Percentiles rank a stretch among this genome's conserved stretches.
phyloP scores from a whole-genome alignment of 768 basidiomycete species.

The Serendipita sp. region DNA sequence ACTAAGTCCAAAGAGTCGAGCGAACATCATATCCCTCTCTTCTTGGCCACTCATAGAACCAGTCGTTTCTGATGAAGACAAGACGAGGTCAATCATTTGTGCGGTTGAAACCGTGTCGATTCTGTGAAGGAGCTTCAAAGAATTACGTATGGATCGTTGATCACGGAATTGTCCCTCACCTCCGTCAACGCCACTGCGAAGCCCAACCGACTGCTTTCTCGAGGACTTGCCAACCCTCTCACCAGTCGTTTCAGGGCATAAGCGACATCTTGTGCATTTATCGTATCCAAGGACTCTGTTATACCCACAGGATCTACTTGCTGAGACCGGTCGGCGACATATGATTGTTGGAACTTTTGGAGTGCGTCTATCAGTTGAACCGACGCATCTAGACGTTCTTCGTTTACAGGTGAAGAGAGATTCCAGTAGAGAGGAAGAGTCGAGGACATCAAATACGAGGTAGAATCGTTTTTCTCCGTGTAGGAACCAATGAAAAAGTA shows the following conservation, averaged over 20 bases:
- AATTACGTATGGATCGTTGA: conserved; percentile 1
- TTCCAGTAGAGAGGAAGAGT: conserved; percentile 92
- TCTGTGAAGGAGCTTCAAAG: conserved; percentile 53
- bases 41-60: conserved; percentile 79
- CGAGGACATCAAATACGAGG: conserved; percentile 41
- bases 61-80: conserved; percentile 52
- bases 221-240: conserved; percentile 75
- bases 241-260: conserved; percentile 82
- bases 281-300: conserved; percentile 34
- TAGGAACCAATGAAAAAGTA: too few species aligned
- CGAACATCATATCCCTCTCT: conserved; percentile 84
- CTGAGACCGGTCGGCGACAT: conserved; percentile 10
- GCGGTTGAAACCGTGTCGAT: conserved; percentile 60
- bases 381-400: conserved; percentile 70
- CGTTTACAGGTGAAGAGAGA: conserved; percentile 65
- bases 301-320: conserved; percentile 22
- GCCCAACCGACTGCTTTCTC: conserved; percentile 85
- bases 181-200: conserved; percentile 94
- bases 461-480: too few species aligned
- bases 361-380: conserved; percentile 66
- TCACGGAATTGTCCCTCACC: conserved; percentile 27
- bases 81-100: conserved; percentile 60
- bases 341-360: conserved; percentile 56
- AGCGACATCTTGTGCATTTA: conserved; percentile 81
- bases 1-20: conserved; percentile 78